Conservation (phyloP, 2,329 filamentous ascomycete species). For the Verticillium tricorpus region DNA sequence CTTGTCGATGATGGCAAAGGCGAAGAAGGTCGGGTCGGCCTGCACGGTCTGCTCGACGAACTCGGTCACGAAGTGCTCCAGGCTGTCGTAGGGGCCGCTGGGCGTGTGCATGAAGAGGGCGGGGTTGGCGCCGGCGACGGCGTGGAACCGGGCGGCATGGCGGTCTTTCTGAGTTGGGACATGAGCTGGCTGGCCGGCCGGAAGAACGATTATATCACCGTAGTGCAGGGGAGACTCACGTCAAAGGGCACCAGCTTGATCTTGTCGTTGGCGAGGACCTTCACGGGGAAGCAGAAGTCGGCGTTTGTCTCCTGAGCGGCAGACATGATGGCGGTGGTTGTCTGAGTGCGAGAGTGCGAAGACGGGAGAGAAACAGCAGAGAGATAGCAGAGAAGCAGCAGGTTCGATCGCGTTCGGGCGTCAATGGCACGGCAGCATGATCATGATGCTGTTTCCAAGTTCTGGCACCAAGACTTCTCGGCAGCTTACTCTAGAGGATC, state of each 20-base stretch:
- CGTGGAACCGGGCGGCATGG: slow-evolving; percentile 11
- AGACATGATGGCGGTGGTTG: background rate
- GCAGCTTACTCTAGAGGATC: background rate
- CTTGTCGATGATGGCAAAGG: slow-evolving; percentile 24
- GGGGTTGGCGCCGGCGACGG: slow-evolving; percentile 6
- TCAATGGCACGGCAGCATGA: background rate
- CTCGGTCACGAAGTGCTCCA: slow-evolving; percentile 7
- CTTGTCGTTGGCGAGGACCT: slow-evolving; percentile 8
- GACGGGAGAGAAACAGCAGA: background rate
- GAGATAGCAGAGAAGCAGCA: too few relatives aligned
- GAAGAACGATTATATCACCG: background rate
- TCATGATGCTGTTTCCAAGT: background rate
- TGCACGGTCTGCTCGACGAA: slow-evolving; percentile 10
- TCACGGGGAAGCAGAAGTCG: slow-evolving; percentile 6
- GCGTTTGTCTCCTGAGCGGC: background rate
- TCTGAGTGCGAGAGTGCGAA: background rate
- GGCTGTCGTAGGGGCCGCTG: slow-evolving; percentile 12
- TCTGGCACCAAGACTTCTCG: background rate
- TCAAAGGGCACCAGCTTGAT: slow-evolving; percentile 15
- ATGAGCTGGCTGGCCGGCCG: background rate
- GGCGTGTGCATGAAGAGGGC: slow-evolving; percentile 17
- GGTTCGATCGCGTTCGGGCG: background rate
- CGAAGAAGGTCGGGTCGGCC: slow-evolving; percentile 8
- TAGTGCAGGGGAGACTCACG: background rate
- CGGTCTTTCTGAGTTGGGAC: slow-evolving; percentile 4